Evolutionary conservation across 495 filamentous ascomycete genomes (phyloP).

Genomic region (Neurospora sp.): DNA sequence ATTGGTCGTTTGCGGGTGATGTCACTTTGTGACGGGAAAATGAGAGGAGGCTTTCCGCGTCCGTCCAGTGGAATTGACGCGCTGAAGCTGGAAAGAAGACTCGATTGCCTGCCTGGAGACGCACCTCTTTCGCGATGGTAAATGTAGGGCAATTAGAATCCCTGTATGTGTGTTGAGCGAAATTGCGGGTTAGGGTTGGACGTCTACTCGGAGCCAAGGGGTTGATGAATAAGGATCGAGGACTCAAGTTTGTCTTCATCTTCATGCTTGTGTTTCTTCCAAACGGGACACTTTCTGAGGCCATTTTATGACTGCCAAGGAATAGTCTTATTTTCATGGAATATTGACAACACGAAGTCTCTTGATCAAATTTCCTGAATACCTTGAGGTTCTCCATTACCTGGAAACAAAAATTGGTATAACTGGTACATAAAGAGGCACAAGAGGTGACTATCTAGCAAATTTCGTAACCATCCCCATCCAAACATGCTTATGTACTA

Average conservation of each 20-base stretch:
- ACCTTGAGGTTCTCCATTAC: not conserved
- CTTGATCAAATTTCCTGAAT: not conserved
- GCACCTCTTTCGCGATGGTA: not conserved
- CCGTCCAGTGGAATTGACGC: not conserved
- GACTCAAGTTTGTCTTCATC: not conserved
- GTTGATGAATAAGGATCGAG: not conserved
- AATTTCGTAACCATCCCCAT: not conserved
- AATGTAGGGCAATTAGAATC: not conserved
- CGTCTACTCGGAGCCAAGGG: not conserved
- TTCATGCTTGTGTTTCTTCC: not conserved
- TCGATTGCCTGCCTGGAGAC: not conserved
- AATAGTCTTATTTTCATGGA: not conserved
- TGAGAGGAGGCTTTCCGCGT: not conserved
- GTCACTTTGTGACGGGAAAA: not conserved
- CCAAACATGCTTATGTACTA: not conserved
- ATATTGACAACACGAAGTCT: not conserved
- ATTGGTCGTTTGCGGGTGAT: not conserved
- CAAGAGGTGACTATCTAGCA: not conserved
- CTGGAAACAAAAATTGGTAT: not conserved
- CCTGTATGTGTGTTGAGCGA: not conserved
- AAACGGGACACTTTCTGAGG: not conserved
- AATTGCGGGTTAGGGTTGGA: not conserved
- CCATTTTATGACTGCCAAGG: not conserved
- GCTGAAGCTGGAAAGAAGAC: not conserved
- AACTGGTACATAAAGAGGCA: not conserved